Conservation (phyloP, 2,329 filamentous ascomycete species). For the Clarireedia monteithiana region DNA sequence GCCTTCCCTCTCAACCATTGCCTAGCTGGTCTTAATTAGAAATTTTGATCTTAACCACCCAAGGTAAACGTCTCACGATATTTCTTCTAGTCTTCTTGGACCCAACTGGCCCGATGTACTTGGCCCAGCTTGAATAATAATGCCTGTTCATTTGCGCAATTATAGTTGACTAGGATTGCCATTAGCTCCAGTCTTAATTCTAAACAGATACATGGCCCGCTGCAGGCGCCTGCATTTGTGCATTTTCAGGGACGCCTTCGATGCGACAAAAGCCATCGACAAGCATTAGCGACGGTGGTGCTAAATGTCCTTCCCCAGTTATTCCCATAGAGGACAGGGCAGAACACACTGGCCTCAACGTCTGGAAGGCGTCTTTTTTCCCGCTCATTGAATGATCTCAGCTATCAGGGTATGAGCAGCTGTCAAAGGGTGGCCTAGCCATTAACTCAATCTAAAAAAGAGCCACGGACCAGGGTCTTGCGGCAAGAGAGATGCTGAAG, state of each 20-base stretch:
- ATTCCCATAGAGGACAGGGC: too few relatives aligned
- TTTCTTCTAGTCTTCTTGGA: too few relatives aligned
- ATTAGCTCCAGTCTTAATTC: neutral
- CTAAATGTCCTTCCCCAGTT: conserved; percentile 4
- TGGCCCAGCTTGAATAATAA: neutral
- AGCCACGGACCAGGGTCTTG: conserved; percentile 3
- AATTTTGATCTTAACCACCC: too few relatives aligned
- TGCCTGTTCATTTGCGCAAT: conserved; percentile 9
- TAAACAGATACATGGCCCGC: conserved; percentile 7
- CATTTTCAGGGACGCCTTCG: neutral
- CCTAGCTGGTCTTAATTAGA: too few relatives aligned
- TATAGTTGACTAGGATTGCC: neutral
- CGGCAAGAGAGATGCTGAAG: conserved; percentile 3
- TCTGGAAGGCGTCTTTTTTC: too few relatives aligned
- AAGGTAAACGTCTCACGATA: too few relatives aligned
- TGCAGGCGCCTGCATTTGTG: conserved; percentile 10
- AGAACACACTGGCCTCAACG: neutral
- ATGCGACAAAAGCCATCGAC: neutral
- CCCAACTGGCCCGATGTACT: too few relatives aligned
- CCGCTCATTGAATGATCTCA: too few relatives aligned
- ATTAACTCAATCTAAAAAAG: neutral
- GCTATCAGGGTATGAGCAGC: too few relatives aligned
- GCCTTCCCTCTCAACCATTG: too few relatives aligned
- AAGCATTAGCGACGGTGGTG: conserved; percentile 5
- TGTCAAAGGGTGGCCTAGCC: too few relatives aligned